phyloP scores from a whole-genome alignment of 306 rosid species.

The Citrullus colocynthis region DNA sequence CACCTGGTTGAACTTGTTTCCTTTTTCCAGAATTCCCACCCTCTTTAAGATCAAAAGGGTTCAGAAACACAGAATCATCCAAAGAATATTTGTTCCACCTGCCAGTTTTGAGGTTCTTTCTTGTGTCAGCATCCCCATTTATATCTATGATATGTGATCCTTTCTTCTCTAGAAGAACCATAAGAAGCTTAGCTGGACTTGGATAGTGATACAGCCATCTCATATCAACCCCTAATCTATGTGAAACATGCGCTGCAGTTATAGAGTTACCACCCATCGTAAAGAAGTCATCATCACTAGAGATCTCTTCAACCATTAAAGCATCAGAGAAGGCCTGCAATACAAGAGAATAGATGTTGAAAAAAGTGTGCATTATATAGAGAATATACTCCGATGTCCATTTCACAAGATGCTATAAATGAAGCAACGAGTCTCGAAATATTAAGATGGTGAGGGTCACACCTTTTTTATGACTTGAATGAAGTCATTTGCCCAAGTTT shows the following conservation, averaged over 20 bases:
- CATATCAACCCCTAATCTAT: slow-evolving; percentile 65
- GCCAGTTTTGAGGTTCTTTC: slow-evolving; percentile 13
- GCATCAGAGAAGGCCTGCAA: slow-evolving; percentile 56
- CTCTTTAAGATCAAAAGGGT: slow-evolving; percentile 14
- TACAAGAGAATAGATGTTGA: slow-evolving; percentile 16
- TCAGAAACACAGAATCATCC: slow-evolving; percentile 18
- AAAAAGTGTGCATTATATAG: not conserved
- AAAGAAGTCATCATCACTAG: slow-evolving; percentile 68
- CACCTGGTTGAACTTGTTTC: slow-evolving; percentile 3
- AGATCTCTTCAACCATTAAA: slow-evolving; percentile 49
- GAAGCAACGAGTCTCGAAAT: not conserved
- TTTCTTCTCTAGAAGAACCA: slow-evolving; percentile 47
- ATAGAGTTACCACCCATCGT: slow-evolving; percentile 77
- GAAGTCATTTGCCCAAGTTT: slow-evolving; percentile 25
- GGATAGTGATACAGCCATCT: slow-evolving; percentile 50
- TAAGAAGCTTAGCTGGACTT: slow-evolving; percentile 53
- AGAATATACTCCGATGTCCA: not conserved
- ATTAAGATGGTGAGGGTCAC: slow-evolving; percentile 9
- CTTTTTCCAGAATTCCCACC: slow-evolving; percentile 9
- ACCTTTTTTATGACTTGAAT: slow-evolving; percentile 61
- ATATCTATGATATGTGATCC: slow-evolving; percentile 26
- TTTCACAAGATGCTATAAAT: not conserved
- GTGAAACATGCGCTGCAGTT: slow-evolving; percentile 77
- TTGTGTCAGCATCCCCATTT: slow-evolving; percentile 24
- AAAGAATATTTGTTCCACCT: slow-evolving; percentile 14